A percentile compares a stretch with the other conserved stretches of the same genome.
Evolutionary conservation across 2,329 filamentous ascomycete species (phyloP).

Genomic region (Aspergillus sp.): DNA sequence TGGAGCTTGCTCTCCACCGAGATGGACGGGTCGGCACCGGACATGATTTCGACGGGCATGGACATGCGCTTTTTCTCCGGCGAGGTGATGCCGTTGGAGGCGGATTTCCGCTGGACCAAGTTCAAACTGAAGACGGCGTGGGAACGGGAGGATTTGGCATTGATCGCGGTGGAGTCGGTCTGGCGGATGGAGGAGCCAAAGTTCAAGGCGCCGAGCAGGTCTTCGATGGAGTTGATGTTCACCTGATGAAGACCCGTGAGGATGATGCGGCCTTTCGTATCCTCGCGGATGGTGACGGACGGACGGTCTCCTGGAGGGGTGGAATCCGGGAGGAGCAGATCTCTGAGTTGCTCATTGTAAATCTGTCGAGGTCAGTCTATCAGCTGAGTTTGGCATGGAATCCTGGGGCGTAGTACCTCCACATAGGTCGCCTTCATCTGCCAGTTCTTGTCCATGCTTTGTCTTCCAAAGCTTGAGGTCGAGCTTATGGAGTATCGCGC

Average conservation of each 20-base stretch:
- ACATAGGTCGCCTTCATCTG: slow-evolving; percentile 91
- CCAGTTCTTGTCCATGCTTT: slow-evolving; percentile 72
- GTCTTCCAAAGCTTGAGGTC: slow-evolving; percentile 46
- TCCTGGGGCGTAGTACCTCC: slow-evolving; percentile 45
- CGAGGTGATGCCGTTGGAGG: slow-evolving; percentile 39
- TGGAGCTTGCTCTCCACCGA: slow-evolving; percentile 98
- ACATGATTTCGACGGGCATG: slow-evolving; percentile 77
- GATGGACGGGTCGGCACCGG: slow-evolving; percentile 61
- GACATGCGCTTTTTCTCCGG: slow-evolving; percentile 80
- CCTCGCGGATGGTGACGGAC: slow-evolving; percentile 87
- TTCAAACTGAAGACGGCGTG: slow-evolving; percentile 97
- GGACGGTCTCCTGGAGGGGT: slow-evolving; percentile 68
- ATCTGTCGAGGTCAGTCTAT: slow-evolving; percentile 57
- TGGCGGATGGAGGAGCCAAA: slow-evolving; percentile 93
- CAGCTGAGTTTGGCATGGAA: neutral
- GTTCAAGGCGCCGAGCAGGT: slow-evolving; percentile 83
- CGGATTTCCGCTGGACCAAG: slow-evolving; percentile 72
- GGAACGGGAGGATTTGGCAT: slow-evolving; percentile 94
- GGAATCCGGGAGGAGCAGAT: slow-evolving; percentile 78
- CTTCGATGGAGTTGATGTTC: slow-evolving; percentile 85
- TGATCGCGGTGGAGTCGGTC: slow-evolving; percentile 95
- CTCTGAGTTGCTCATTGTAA: slow-evolving; percentile 93
- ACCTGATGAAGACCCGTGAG: slow-evolving; percentile 87
- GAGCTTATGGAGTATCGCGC: slow-evolving; percentile 69
- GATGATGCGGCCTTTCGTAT: slow-evolving; percentile 90